Conservation (phyloP, 169 alveolate species). For the Eimeria maxima region DNA sequence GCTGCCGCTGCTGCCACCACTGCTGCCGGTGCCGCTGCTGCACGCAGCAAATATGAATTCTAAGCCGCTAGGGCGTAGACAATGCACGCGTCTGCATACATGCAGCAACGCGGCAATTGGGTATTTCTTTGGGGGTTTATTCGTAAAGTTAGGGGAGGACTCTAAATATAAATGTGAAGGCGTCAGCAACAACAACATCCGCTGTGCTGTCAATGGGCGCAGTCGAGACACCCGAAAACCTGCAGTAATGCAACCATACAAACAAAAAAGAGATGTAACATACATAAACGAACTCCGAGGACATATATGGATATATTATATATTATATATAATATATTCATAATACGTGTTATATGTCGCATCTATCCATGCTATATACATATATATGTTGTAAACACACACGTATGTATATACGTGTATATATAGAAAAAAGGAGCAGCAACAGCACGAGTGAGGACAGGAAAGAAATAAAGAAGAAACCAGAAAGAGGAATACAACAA, state of each 20-base stretch:
- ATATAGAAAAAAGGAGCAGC: no score
- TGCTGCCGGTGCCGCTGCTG: background rate
- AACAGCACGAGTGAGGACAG: no score
- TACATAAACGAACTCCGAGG: no score
- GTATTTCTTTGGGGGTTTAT: constrained; percentile 53
- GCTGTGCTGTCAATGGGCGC: constrained; percentile 59
- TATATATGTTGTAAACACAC: no score
- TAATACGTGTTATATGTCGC: no score
- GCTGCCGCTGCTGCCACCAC: constrained; percentile 35
- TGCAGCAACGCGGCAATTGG: constrained; percentile 47
- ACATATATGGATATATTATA: no score
- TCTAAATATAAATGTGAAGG: constrained; percentile 26
- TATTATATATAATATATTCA: no score
- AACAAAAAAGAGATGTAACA: background rate
- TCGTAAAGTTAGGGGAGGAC: constrained; percentile 74
- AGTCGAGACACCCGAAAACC: constrained; percentile 69
- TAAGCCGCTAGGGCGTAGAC: constrained; percentile 66
- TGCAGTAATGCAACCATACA: background rate
- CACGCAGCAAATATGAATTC: constrained; percentile 40
- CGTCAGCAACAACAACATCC: constrained; percentile 58
- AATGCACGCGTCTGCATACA: constrained; percentile 55
- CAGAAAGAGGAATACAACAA: no score
- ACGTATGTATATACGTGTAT: no score
- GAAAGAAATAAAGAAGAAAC: no score
- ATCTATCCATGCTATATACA: no score